phyloP scores from a whole-genome alignment of 768 basidiomycete genomes.

The Suillus luteus region DNA sequence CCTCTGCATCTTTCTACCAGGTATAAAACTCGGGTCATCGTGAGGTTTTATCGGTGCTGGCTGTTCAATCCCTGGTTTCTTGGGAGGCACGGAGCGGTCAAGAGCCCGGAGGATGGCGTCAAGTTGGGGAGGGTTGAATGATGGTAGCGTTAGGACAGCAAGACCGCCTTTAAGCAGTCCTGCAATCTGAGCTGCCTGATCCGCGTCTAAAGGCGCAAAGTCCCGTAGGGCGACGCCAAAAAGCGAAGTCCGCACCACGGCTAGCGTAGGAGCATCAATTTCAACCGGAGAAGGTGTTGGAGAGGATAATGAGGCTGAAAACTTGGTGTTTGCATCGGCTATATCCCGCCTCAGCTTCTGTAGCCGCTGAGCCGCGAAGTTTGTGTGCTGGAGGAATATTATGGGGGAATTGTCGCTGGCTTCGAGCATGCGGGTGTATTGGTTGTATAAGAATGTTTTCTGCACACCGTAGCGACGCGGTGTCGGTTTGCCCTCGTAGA shows the following conservation, averaged over 20 bases:
- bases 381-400: constrained; percentile 77
- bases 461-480: constrained; percentile 76
- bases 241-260: constrained; percentile 74
- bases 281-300: constrained; percentile 37
- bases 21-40: constrained; percentile 62
- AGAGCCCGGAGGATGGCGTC: constrained; percentile 66
- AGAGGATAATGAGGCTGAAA: constrained; percentile 30
- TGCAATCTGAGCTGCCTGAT: constrained; percentile 53
- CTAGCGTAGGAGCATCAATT: constrained; percentile 52
- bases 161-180: constrained; percentile 59
- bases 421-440: constrained; percentile 73
- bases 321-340: constrained; percentile 50
- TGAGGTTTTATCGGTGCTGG: constrained; percentile 52
- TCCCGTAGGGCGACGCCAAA: constrained; percentile 79
- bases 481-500: constrained; percentile 52
- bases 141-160: constrained; percentile 64
- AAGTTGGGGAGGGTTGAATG: constrained; percentile 73
- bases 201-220: constrained; percentile 50
- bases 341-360: constrained; percentile 72
- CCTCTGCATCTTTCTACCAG: constrained; percentile 69
- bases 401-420: constrained; percentile 58
- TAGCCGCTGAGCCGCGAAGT: constrained; percentile 70
- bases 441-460: constrained; percentile 80
- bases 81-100: constrained; percentile 64
- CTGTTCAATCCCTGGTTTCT: constrained; percentile 52